Percentiles rank a stretch among this genome's conserved stretches.
phyloP scores from a whole-genome alignment of 805 yeast genomes.

The Lipomyces lipofer region DNA sequence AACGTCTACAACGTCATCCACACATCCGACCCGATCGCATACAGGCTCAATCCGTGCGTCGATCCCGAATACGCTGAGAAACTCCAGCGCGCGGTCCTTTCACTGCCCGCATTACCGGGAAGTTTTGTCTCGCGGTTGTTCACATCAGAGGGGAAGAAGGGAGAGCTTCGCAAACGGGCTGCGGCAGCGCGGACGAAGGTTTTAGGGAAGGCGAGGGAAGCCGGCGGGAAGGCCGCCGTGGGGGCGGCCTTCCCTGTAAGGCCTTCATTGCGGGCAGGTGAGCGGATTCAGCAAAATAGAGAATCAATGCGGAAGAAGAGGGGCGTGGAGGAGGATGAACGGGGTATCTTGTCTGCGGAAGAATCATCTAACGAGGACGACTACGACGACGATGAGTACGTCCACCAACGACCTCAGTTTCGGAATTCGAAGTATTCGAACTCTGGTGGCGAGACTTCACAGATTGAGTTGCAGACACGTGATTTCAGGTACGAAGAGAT shows the following conservation, averaged over 20 bases:
- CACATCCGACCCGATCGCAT: conserved; percentile 89
- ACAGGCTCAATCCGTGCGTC: conserved; percentile 81
- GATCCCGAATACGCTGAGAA: conserved; percentile 40
- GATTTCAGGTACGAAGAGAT: conserved; percentile 10
- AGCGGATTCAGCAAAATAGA: conserved; percentile 16
- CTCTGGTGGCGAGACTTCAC: conserved; percentile 16
- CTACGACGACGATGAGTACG: conserved; percentile 1
- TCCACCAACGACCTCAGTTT: conserved; percentile 2
- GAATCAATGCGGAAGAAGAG: not conserved
- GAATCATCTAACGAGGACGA: conserved; percentile 5
- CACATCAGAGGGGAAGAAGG: not conserved
- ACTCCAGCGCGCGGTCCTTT: conserved; percentile 36
- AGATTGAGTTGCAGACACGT: conserved; percentile 1
- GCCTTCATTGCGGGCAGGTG: conserved; percentile 25
- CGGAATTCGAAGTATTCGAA: conserved; percentile 9
- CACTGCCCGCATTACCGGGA: conserved; percentile 28
- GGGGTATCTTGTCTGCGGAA: conserved; percentile 4
- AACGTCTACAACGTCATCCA: conserved; percentile 82
- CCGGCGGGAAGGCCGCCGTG: conserved; percentile 5
- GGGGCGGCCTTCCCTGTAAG: conserved; percentile 7
- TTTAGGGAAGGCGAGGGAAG: not conserved
- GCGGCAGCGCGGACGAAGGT: not conserved
- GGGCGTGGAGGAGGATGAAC: conserved; percentile 4
- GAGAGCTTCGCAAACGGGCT: conserved; percentile 4
- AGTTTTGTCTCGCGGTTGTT: conserved; percentile 10